phyloP scores from a whole-genome alignment of 1,284 basidiomycete genomes.

The Cystobasidium slooffiae region DNA sequence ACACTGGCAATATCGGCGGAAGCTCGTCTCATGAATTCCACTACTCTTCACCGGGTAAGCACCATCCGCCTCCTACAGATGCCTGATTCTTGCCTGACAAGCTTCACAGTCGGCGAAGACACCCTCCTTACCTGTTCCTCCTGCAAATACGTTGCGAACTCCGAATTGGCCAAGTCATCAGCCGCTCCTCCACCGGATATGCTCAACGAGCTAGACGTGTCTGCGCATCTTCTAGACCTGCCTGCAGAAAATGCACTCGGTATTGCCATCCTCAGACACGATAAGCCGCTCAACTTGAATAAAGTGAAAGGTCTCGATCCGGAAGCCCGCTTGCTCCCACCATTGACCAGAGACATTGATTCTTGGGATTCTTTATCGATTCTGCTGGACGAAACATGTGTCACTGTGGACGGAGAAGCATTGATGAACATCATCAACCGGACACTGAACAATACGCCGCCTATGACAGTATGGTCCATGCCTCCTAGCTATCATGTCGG shows the following conservation, averaged over 20 bases:
- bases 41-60: slow-evolving; percentile 45
- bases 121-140: slow-evolving; percentile 53
- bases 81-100: background rate
- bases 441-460: slow-evolving; percentile 37
- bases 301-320: slow-evolving; percentile 49
- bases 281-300: slow-evolving; percentile 49
- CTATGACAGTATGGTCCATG: slow-evolving; percentile 45
- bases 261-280: slow-evolving; percentile 48
- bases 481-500: slow-evolving; percentile 42
- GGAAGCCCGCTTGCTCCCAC: slow-evolving; percentile 7
- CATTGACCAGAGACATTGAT: slow-evolving; percentile 29
- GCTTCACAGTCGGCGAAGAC: slow-evolving; percentile 56
- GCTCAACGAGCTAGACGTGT: slow-evolving; percentile 27
- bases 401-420: slow-evolving; percentile 44
- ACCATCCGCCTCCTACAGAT: too few relatives aligned
- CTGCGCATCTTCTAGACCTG: slow-evolving; percentile 35
- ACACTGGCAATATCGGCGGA: slow-evolving; percentile 58
- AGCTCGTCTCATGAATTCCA: slow-evolving; percentile 57
- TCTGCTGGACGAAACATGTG: slow-evolving; percentile 45
- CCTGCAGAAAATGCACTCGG: slow-evolving; percentile 43
- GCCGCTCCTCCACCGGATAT: slow-evolving; percentile 10
- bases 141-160: slow-evolving; percentile 56
- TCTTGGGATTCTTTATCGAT: slow-evolving; percentile 43
- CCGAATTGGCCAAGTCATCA: slow-evolving; percentile 52
- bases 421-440: slow-evolving; percentile 16